A percentile compares a stretch with the other conserved stretches of the same genome.
Conservation (phyloP, 2,329 filamentous ascomycete genomes). For the Nannizziopsis barbatae region DNA sequence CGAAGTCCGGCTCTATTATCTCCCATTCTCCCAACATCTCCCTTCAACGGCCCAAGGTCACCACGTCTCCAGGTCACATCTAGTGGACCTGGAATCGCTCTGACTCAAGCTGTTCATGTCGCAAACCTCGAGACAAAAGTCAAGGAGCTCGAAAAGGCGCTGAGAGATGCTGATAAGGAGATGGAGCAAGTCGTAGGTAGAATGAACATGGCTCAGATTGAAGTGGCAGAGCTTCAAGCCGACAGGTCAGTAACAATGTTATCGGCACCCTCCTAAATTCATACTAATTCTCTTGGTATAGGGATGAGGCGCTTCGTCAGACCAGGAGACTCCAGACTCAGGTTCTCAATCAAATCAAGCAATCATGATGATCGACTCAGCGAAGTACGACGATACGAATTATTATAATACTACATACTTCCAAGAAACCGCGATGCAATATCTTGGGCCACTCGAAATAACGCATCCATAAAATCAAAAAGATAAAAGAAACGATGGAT, state of each 20-base stretch:
- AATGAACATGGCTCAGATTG: slow-evolving; percentile 74
- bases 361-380: background rate
- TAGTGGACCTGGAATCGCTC: slow-evolving; percentile 47
- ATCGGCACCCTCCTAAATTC: slow-evolving; percentile 5
- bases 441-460: too few relatives aligned
- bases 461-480: too few relatives aligned
- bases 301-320: slow-evolving; percentile 61
- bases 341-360: slow-evolving; percentile 46
- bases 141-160: slow-evolving; percentile 70
- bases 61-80: slow-evolving; percentile 52
- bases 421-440: too few relatives aligned
- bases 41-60: slow-evolving; percentile 49
- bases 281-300: slow-evolving; percentile 24
- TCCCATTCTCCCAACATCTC: slow-evolving; percentile 51
- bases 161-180: slow-evolving; percentile 63
- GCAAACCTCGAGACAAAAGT: slow-evolving; percentile 67
- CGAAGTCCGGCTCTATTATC: slow-evolving; percentile 39
- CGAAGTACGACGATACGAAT: too few relatives aligned
- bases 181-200: slow-evolving; percentile 74
- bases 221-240: slow-evolving; percentile 63
- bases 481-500: too few relatives aligned
- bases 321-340: slow-evolving; percentile 58
- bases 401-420: too few relatives aligned
- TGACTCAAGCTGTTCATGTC: slow-evolving; percentile 61
- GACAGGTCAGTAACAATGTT: slow-evolving; percentile 26